Percentiles rank a stretch among this genome's conserved stretches.
phyloP scores from a whole-genome alignment of 371 early-diverging fungal species.

The Mucor racemosus region DNA sequence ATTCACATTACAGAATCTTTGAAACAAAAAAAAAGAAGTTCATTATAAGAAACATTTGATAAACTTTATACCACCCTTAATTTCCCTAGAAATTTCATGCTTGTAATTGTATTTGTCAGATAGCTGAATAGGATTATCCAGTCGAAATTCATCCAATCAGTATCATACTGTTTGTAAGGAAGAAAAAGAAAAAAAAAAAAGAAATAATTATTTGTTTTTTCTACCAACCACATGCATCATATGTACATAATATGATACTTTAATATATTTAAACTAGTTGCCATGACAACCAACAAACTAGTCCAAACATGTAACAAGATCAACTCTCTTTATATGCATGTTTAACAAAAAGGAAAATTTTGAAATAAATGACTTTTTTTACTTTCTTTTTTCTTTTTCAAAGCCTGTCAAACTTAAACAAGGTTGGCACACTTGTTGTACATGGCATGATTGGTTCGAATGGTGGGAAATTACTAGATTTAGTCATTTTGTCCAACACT shows the following conservation, averaged over 20 bases:
- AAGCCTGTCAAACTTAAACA: conserved; percentile 19
- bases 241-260: neutral
- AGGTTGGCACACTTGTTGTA: conserved; percentile 10
- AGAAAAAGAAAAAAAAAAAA: neutral
- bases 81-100: neutral
- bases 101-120: neutral
- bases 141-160: neutral
- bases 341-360: neutral
- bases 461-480: conserved; percentile 25
- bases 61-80: neutral
- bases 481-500: conserved; percentile 15
- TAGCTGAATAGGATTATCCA: neutral
- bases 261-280: neutral
- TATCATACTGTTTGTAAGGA: neutral
- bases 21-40: too few relatives aligned
- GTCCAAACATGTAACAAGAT: neutral
- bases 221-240: neutral
- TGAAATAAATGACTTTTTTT: neutral
- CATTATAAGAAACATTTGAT: neutral
- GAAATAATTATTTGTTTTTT: neutral
- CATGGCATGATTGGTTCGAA: conserved; percentile 27
- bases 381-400: neutral
- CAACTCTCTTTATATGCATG: neutral
- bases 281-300: neutral
- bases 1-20: too few relatives aligned